Evolutionary conservation across 495 filamentous ascomycete genomes (phyloP).

Genomic region (Penicillium soppii): DNA sequence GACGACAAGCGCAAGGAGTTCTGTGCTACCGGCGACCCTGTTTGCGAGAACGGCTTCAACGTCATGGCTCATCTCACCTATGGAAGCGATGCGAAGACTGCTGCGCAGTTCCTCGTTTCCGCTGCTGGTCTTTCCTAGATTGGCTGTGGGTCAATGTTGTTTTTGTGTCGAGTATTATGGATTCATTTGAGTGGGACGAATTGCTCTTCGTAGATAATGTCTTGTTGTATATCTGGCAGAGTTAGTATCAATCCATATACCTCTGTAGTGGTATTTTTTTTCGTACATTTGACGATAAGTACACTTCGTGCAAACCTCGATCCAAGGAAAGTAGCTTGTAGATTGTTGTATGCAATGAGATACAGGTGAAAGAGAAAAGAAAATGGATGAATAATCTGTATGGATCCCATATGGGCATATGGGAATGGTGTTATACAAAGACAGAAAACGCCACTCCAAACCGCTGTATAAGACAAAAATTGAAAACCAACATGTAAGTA

Average conservation of each 20-base stretch:
- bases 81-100: slow-evolving; percentile 41
- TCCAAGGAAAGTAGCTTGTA: slow-evolving; percentile 1
- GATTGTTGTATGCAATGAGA: not conserved
- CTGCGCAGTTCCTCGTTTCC: slow-evolving; percentile 46
- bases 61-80: slow-evolving; percentile 56
- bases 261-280: not conserved
- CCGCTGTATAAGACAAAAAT: slow-evolving; percentile 24
- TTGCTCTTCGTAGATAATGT: not conserved
- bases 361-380: not conserved
- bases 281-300: too few relatives aligned
- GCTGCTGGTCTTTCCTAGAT: slow-evolving; percentile 27
- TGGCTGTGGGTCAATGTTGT: not conserved
- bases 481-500: slow-evolving; percentile 3
- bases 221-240: not conserved
- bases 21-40: slow-evolving; percentile 53
- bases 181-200: not conserved
- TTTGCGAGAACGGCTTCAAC: slow-evolving; percentile 52
- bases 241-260: not conserved
- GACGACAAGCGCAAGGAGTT: slow-evolving; percentile 48
- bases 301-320: not conserved
- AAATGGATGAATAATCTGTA: slow-evolving; percentile 5
- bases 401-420: slow-evolving; percentile 17
- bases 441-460: slow-evolving; percentile 22
- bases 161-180: not conserved
- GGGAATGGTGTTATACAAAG: slow-evolving; percentile 27